A percentile compares a stretch with the other conserved stretches of the same genome.
Evolutionary conservation across 164 flowering plant genomes (phyloP).

Genomic region (Sextonia rubra): DNA sequence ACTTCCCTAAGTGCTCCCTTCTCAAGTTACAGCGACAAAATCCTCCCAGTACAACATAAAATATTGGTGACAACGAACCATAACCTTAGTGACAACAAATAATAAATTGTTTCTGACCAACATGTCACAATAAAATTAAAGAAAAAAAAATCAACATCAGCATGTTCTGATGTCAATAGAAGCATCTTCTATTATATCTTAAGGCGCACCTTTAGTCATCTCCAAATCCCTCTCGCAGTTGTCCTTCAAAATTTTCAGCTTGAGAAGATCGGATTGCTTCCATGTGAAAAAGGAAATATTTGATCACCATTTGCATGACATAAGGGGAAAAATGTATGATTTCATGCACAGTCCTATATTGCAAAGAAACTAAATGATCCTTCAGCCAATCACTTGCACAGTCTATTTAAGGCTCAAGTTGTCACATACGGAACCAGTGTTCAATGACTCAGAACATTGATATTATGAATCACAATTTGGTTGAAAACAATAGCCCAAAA

Average conservation of each 20-base stretch:
- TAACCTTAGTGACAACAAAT: not conserved
- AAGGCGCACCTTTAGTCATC: conserved; percentile 28
- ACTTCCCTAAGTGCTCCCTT: not conserved
- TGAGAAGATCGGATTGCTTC: conserved; percentile 55
- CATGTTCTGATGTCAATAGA: conserved; percentile 9
- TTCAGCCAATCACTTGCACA: too few species aligned
- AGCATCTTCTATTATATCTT: conserved; percentile 23
- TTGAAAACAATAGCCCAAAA: not conserved
- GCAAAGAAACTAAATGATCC: not conserved
- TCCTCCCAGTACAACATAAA: not conserved
- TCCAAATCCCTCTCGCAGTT: conserved; percentile 64
- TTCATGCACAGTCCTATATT: not conserved
- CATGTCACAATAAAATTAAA: not conserved
- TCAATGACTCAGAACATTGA: not conserved
- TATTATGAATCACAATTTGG: not conserved
- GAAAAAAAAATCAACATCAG: conserved; percentile 1
- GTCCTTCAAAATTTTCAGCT: conserved; percentile 61
- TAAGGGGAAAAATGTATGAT: not conserved
- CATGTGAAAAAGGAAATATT: conserved; percentile 1
- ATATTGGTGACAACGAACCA: not conserved
- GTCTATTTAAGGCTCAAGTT: too few species aligned
- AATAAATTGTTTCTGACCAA: not conserved
- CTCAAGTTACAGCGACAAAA: not conserved
- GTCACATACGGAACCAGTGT: not conserved
- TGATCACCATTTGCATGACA: not conserved